phyloP scores from a whole-genome alignment of 352 stramenopile species.

The Phytophthora ramorum region DNA sequence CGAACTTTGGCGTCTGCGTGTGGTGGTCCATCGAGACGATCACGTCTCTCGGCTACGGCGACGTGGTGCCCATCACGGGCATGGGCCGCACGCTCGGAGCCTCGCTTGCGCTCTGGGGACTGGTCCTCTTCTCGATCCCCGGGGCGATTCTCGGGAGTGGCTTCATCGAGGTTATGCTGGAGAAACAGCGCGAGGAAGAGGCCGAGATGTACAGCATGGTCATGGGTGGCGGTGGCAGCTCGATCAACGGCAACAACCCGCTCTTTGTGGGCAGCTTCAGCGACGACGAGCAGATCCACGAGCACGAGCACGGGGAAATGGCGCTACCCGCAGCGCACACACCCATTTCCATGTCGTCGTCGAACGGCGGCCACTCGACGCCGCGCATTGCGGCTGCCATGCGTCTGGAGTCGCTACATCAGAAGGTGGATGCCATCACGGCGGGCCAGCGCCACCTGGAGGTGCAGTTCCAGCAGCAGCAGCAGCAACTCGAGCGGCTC shows the following conservation, averaged over 20 bases:
- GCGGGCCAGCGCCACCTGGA: conserved; percentile 49
- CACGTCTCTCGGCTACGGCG: conserved; percentile 72
- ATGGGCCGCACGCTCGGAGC: conserved; percentile 49
- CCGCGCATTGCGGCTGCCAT: conserved; percentile 32
- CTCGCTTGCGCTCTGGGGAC: conserved; percentile 58
- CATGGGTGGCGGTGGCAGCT: conserved; percentile 21
- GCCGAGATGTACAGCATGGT: conserved; percentile 46
- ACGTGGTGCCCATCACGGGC: conserved; percentile 58
- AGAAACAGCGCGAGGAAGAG: conserved; percentile 61
- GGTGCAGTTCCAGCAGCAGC: conserved; percentile 41
- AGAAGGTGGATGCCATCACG: conserved; percentile 41
- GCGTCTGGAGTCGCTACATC: conserved; percentile 37
- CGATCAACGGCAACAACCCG: conserved; percentile 20
- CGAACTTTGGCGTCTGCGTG: conserved; percentile 52
- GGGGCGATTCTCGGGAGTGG: conserved; percentile 63
- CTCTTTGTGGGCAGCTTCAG: conserved; percentile 32
- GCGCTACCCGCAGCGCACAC: conserved; percentile 1
- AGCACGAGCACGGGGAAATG: not conserved
- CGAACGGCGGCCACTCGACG: conserved; percentile 15
- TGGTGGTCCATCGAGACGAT: conserved; percentile 77
- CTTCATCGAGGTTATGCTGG: conserved; percentile 77
- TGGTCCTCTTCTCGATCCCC: conserved; percentile 72
- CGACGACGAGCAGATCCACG: conserved; percentile 23
- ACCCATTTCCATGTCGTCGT: conserved; percentile 20
- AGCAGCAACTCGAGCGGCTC: conserved; percentile 49